Conservation (phyloP, 345 rosid species). For the Nephelium lappaceum region DNA sequence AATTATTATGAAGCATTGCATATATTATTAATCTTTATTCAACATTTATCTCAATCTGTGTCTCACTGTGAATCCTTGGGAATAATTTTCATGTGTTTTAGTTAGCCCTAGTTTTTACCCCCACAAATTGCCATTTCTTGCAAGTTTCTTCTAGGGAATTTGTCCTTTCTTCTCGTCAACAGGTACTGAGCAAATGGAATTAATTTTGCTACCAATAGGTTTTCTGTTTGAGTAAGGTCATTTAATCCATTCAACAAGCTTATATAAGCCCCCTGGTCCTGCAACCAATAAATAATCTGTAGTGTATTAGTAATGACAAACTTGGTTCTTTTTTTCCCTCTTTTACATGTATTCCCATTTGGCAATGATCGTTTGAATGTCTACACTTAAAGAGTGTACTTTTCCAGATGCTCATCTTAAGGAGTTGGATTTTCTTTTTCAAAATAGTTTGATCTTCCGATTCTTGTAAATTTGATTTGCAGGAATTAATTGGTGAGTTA, state of each 20-base stretch:
- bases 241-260: too few species aligned
- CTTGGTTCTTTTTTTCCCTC: too few species aligned
- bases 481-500: not conserved
- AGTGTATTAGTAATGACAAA: too few species aligned
- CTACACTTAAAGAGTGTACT: not conserved
- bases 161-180: not conserved
- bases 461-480: not conserved
- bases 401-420: not conserved
- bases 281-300: too few species aligned
- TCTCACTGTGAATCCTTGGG: not conserved
- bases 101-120: not conserved
- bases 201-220: not conserved
- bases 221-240: not conserved
- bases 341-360: not conserved
- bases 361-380: not conserved
- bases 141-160: not conserved
- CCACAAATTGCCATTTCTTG: not conserved
- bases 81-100: not conserved
- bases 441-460: too few species aligned
- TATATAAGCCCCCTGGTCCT: too few species aligned
- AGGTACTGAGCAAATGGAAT: not conserved
- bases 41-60: not conserved
- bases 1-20: not conserved
- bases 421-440: not conserved
- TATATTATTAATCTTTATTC: not conserved